Conservation (phyloP, 768 basidiomycete species). For the Cubamyces sp. region DNA sequence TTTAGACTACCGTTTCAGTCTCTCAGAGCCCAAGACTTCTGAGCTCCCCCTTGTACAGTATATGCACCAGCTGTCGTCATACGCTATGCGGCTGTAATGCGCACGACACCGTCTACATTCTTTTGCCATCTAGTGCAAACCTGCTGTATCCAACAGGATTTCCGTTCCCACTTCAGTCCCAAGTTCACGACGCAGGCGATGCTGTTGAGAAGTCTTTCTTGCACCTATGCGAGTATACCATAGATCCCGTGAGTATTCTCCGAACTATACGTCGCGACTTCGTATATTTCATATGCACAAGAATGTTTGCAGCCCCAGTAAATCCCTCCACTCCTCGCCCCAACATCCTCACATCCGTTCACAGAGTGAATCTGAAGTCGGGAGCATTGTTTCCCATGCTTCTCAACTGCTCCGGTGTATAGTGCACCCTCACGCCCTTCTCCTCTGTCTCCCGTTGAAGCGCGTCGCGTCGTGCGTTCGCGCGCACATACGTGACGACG, state of each 20-base stretch:
- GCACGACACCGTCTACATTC: background rate
- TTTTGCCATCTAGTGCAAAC: background rate
- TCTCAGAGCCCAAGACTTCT: background rate
- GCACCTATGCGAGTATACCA: too few species aligned
- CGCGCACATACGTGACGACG: conserved; percentile 52
- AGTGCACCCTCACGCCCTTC: conserved; percentile 23
- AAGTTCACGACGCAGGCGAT: too few species aligned
- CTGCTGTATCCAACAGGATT: too few species aligned
- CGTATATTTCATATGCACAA: too few species aligned
- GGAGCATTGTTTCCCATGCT: conserved; percentile 63
- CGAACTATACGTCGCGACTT: too few species aligned
- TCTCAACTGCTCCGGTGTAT: conserved; percentile 34
- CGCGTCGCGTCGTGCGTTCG: conserved; percentile 59
- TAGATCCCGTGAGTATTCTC: too few species aligned
- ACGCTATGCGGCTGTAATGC: background rate
- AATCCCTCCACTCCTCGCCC: background rate
- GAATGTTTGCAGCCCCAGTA: too few species aligned
- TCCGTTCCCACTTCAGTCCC: too few species aligned
- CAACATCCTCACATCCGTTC: background rate
- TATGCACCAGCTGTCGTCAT: background rate
- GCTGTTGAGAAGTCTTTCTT: too few species aligned
- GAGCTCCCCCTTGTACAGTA: background rate
- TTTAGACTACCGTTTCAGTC: background rate
- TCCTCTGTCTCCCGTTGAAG: conserved; percentile 37
- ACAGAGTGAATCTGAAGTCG: conserved; percentile 47